phyloP scores from a whole-genome alignment of 768 basidiomycete genomes.

The button mushroom (Agaricus bisporus) region DNA sequence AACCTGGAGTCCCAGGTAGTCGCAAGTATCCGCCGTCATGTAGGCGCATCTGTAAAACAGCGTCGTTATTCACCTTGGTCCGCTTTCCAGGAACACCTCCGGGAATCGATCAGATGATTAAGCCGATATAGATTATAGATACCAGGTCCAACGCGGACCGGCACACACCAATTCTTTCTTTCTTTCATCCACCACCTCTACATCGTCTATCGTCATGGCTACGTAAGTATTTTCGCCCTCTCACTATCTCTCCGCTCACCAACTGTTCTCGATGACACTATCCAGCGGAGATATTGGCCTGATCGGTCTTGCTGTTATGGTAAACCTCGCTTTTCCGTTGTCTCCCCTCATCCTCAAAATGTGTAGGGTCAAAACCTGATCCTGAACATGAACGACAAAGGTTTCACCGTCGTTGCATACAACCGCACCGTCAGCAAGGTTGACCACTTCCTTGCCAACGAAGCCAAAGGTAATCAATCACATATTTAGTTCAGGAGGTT shows the following conservation, averaged over 20 bases:
- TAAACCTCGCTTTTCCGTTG: constrained; percentile 30
- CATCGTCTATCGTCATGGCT: constrained; percentile 42
- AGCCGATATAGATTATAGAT: constrained; percentile 12
- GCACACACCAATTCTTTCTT: constrained; percentile 13
- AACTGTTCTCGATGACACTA: constrained; percentile 2
- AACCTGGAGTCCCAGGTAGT: not conserved
- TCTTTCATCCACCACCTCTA: constrained; percentile 25
- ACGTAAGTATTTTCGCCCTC: constrained; percentile 19
- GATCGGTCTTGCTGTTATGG: constrained; percentile 99
- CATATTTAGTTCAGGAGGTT: constrained; percentile 14
- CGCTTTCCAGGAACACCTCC: constrained; percentile 8
- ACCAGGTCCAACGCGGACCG: constrained; percentile 7
- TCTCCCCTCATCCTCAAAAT: constrained; percentile 14
- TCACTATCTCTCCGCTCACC: constrained; percentile 6
- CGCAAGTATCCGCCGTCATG: too few species aligned
- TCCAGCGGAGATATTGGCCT: constrained; percentile 93
- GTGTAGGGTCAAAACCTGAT: constrained; percentile 91
- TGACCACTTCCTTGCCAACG: constrained; percentile 90
- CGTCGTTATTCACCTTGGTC: constrained; percentile 5
- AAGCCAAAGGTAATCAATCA: constrained; percentile 81
- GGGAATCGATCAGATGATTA: constrained; percentile 17
- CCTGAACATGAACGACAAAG: constrained; percentile 99
- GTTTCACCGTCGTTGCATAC: constrained; percentile 94
- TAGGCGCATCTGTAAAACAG: not conserved
- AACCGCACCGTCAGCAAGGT: constrained; percentile 98